A percentile compares a stretch with the other conserved stretches of the same genome.
Evolutionary conservation across 768 basidiomycete species (phyloP).

Genomic region (Sutorius australiensis): DNA sequence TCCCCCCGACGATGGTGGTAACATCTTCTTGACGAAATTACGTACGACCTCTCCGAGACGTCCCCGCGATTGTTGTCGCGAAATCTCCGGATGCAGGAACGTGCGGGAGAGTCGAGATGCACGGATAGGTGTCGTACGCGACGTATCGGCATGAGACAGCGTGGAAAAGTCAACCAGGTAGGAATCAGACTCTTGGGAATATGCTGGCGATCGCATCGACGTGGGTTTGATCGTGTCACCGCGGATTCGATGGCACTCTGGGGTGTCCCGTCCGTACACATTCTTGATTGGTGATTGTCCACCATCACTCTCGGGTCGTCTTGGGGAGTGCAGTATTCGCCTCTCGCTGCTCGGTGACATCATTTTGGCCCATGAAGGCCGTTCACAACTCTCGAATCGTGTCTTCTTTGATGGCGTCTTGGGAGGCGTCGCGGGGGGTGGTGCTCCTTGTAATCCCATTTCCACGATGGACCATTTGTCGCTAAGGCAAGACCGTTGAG

Average conservation of each 20-base stretch:
- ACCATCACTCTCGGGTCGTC: background rate
- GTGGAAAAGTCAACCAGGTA: constrained; percentile 17
- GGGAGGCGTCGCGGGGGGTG: constrained; percentile 7
- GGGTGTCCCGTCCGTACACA: background rate
- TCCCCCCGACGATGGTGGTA: constrained; percentile 10
- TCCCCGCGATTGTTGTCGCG: constrained; percentile 5
- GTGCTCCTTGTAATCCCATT: constrained; percentile 16
- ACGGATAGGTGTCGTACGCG: background rate
- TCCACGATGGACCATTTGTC: constrained; percentile 29
- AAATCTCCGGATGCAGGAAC: background rate
- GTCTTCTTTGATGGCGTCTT: constrained; percentile 3
- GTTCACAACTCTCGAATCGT: background rate
- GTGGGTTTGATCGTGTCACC: background rate
- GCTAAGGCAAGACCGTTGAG: constrained; percentile 6
- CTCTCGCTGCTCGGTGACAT: background rate
- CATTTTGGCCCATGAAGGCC: background rate
- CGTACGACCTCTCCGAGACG: constrained; percentile 22
- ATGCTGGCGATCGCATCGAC: background rate
- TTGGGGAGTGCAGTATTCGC: background rate
- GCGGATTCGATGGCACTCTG: background rate
- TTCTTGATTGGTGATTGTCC: background rate
- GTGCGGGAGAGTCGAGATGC: background rate
- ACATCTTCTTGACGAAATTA: constrained; percentile 20
- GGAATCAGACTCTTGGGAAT: constrained; percentile 5
- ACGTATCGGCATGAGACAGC: constrained; percentile 1